phyloP scores from a whole-genome alignment of 2,329 filamentous ascomycete species.

The Fusarium sororula region DNA sequence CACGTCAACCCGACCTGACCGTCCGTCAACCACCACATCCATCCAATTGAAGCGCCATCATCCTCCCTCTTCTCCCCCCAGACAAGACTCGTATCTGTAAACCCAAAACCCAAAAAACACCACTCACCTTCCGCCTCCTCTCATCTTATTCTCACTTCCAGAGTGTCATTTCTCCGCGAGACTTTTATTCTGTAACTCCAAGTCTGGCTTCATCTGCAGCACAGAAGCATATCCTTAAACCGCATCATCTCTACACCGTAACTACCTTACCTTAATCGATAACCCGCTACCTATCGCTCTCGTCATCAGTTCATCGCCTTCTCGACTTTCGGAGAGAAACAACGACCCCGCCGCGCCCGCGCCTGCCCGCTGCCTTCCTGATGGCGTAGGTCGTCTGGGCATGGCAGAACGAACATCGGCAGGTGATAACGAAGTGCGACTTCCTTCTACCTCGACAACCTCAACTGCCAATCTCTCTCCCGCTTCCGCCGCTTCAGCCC shows the following conservation, averaged over 20 bases:
- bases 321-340: conserved; percentile 30
- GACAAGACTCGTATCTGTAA: conserved; percentile 23
- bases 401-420: conserved; percentile 71
- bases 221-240: background rate
- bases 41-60: conserved; percentile 25
- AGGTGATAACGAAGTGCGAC: conserved; percentile 66
- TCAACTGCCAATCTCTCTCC: conserved; percentile 41
- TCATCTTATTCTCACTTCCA: background rate
- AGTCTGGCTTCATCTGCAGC: conserved; percentile 4
- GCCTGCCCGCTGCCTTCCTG: conserved; percentile 56
- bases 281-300: conserved; percentile 26
- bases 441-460: conserved; percentile 54
- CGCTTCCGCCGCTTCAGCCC: conserved; percentile 31
- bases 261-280: conserved; percentile 3
- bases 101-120: conserved; percentile 22
- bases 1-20: conserved; percentile 34
- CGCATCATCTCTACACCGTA: conserved; percentile 18
- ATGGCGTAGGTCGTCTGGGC: conserved; percentile 72
- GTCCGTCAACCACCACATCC: conserved; percentile 25
- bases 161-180: conserved; percentile 12
- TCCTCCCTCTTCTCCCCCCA: conserved; percentile 23
- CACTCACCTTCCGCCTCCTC: conserved; percentile 18
- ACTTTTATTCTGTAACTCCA: conserved; percentile 7
- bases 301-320: conserved; percentile 26
- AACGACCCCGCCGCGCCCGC: conserved; percentile 42